Evolutionary conservation across 345 rosid species (phyloP), one percentile per base, ranked within the genome.

Genomic region (Turnera subulata): DNA sequence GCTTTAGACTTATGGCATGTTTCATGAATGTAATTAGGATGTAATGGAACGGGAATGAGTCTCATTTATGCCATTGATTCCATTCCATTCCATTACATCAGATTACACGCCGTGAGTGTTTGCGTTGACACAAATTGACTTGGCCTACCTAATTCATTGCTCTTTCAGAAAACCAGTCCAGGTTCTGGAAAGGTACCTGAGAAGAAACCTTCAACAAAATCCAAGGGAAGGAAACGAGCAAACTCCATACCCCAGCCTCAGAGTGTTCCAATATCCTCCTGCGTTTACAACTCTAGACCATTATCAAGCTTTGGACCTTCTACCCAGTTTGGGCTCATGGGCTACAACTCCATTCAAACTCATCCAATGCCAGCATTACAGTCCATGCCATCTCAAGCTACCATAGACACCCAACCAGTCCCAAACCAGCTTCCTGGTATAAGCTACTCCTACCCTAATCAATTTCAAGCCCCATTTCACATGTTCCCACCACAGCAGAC

Each of bases 401-500:
- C 32, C 11, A 43, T 60, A 14, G 46, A 48, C 25, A 37, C 18
- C 15, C 55, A 37, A 10, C 24, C 14, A 64, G 46, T 51, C 46
- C 18, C 76, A 13, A 52, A 53, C 53, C 63, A 48, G 4, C 23
- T 40, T n/a, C 18, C 39, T 15, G 44, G 29, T 46, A 20, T 66
- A 19, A 8, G 35, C 35, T 29, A 4, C 35, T 8, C 35, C 35
- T 8, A 29, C 35, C 38, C 82, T 39, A 70, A 50, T 80, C 62
- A 58, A n/a, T 58, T 25, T 60, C 82, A 68, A 65, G 49, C 52
- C 47, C 66, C 70, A 0, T 70, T 49, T 60, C 73, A 54, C 47
- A 37, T 70, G 63, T 70, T 72, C 24, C 70, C 74, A 37, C 70
- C 70, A 45, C 80, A 65, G 16, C 65, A n/a, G n/a, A n/a, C n/a